phyloP scores from a whole-genome alignment of 2,329 filamentous ascomycete genomes.

The Aureobasidium namibiae region DNA sequence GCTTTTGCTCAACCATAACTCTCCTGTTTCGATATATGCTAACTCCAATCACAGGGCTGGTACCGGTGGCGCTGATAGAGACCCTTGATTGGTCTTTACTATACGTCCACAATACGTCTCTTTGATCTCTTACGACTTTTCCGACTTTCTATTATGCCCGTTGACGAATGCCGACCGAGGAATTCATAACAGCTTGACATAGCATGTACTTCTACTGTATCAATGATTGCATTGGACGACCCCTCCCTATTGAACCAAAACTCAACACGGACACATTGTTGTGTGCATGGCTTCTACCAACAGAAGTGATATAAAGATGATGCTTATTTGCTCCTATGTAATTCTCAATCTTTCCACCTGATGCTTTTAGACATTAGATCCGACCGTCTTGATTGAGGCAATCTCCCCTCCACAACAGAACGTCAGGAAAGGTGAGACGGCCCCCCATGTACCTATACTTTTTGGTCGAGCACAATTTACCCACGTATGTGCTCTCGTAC shows the following conservation, averaged over 20 bases:
- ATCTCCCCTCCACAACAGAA: not conserved
- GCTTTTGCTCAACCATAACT: not conserved
- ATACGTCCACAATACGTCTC: not conserved
- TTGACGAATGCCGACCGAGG: not conserved
- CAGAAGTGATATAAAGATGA: no score
- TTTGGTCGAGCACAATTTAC: not conserved
- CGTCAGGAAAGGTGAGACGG: not conserved
- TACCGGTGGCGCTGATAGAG: constrained; percentile 11
- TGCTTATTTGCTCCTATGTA: not conserved
- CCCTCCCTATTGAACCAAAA: not conserved
- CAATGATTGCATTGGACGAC: not conserved
- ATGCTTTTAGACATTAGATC: not conserved
- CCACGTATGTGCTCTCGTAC: not conserved
- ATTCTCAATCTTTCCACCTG: no score
- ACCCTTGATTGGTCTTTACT: constrained; percentile 1
- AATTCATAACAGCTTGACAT: not conserved
- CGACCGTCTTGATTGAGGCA: no score
- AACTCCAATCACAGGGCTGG: constrained; percentile 4
- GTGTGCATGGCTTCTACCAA: not conserved
- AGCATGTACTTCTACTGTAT: constrained; percentile 8
- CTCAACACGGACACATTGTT: not conserved
- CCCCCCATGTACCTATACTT: not conserved
- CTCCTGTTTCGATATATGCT: not conserved
- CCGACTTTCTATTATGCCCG: not conserved
- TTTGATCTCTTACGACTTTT: not conserved